Evolutionary conservation across 208 protist species (phyloP), one percentile per base, ranked within the genome.

Genomic region (Endotrypanum monterogeii): DNA sequence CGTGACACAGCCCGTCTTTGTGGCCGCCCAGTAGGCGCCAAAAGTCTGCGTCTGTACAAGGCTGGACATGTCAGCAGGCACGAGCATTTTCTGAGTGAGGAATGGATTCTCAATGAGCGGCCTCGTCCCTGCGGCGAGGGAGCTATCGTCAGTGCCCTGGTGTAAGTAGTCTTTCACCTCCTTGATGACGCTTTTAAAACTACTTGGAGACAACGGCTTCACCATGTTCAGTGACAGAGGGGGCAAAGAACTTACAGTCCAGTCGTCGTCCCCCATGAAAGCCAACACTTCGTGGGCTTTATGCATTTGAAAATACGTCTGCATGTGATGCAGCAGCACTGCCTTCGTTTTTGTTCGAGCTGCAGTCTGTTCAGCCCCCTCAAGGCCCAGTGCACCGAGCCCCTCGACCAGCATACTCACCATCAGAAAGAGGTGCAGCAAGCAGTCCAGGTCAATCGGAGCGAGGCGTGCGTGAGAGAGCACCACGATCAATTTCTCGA

Each of bases 351-450:
- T 74, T 60, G 80, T 84, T 12, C 84, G 88, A 0, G 85, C 88
- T 8, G 73, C 72, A 4, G 82, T 83, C 41, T 84, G 67, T 61
- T 89, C 85, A 11, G 39, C 67, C 67, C 84, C 84, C 52, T 86
- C 76, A 18, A 93, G 67, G 5, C 91, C 91, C 8, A 94, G 68
- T 0, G 71, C 79, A 8, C 74, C 74, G 39, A 84, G 61, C 8
- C 81, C 85, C 70, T 94, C 90, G 12, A 92, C 80, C 20, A 94
- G 79, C 82, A 95, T 89, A 71, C 87, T 84, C n/a, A 89, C 67
- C 23, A 95, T 83, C 46, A 91, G 85, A 65, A 95, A 95, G 25
- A 93, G 65, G 68, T 96, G 92, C 78, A 96, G 74, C 55, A 90
- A 87, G 35, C 75, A 87, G 69, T 93, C 90, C 16, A 90, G 54